Evolutionary conservation across 2,329 filamentous ascomycete genomes (phyloP).

Genomic region (Alternaria solani): DNA sequence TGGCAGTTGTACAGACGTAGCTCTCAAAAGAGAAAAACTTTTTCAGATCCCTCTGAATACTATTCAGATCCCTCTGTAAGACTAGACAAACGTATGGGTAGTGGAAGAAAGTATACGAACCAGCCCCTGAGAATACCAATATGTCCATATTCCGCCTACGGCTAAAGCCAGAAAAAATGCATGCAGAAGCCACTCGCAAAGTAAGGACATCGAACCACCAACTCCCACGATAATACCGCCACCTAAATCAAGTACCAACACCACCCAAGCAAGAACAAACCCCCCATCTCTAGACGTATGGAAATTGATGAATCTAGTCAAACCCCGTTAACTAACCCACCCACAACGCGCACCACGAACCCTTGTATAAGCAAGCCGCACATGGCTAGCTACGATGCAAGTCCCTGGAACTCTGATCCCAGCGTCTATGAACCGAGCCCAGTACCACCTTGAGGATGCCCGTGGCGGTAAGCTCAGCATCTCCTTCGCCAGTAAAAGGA

Average conservation of each 20-base stretch:
- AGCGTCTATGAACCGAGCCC: slow-evolving; percentile 73
- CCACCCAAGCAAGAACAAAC: background rate
- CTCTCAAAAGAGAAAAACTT: too few species aligned
- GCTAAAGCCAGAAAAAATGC: background rate
- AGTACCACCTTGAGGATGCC: slow-evolving; percentile 76
- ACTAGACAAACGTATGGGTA: too few species aligned
- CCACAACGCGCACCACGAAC: background rate
- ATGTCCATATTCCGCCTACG: too few species aligned
- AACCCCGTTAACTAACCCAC: background rate
- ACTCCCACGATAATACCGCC: background rate
- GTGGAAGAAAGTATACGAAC: too few species aligned
- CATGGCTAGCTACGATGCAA: slow-evolving; percentile 31
- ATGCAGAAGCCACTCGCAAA: slow-evolving; percentile 1
- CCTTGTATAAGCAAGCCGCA: background rate
- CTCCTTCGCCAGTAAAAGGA: slow-evolving; percentile 68
- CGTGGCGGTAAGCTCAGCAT: slow-evolving; percentile 68
- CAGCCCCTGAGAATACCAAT: too few species aligned
- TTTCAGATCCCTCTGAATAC: too few species aligned
- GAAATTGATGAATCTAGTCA: background rate
- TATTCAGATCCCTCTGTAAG: too few species aligned
- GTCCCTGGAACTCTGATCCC: slow-evolving; percentile 61
- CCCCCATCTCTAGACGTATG: background rate
- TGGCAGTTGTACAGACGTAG: too few species aligned
- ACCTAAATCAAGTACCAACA: background rate
- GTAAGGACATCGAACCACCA: background rate